Evolutionary conservation across 2,329 filamentous ascomycete genomes (phyloP), one percentile per base, ranked within the genome.

Genomic region (Aspergillus cejpii): DNA sequence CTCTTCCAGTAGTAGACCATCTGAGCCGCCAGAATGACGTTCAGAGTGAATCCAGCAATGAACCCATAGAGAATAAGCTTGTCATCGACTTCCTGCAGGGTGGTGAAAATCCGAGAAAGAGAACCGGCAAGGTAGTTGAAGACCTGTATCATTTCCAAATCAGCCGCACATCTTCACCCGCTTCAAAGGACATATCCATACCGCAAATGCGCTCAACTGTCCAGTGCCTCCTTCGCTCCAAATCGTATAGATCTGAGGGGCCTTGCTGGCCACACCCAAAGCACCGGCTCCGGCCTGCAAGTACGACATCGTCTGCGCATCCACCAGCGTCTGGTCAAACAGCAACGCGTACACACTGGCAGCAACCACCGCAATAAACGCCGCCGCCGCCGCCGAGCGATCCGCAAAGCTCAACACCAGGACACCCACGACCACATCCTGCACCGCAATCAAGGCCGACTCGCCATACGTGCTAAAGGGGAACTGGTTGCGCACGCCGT

Each of bases 381-480:
- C 74, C 1, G 84, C 87, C 0, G 89, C 88, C 3, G 79, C 74
- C 37, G 77, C 75, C 0, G 75, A 72, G 55, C 80, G 79, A 7
- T 85, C 85, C 47, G 80, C 83, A 67, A 89, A 97, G 63, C 85
- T 84, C 65, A 98, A 74, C 33, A 98, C 89, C 58, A 97, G 69
- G 39, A 89, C 80, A 4, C 84, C 83, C 64, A 98, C 95, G 48
- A 89, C 79, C 34, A 97, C 80, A 69, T 98, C 95, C 74, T 98
- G 92, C 47, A 84, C 82, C 39, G 92, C 78, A 57, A 98, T 96
- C 61, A 97, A 75, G 28, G 86, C 89, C 21, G 88, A 91, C 78
- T 98, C 92, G 67, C 92, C 92, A 66, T 86, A 98, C 8, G 92
- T 98, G 76, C 85, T 94, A 71, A 98, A 96, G 2, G 92, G 91